Percentiles rank a stretch among this genome's conserved stretches.
Conservation (phyloP, 2,329 filamentous ascomycete species). For the Microcyclospora pomicola region DNA sequence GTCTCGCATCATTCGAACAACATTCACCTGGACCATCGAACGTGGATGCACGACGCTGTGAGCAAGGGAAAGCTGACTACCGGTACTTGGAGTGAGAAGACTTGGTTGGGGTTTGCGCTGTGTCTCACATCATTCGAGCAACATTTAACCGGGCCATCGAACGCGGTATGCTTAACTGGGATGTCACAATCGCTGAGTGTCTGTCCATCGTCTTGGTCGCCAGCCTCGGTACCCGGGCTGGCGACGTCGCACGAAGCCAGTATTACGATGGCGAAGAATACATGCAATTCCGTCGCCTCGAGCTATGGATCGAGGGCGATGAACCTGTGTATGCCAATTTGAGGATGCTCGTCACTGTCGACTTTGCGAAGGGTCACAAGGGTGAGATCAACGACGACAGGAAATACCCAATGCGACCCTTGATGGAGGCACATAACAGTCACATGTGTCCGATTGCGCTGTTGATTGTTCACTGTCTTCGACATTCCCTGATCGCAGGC, state of each 20-base stretch:
- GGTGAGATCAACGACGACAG: neutral
- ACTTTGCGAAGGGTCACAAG: neutral
- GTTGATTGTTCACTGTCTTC: neutral
- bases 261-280: neutral
- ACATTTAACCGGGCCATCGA: too few species aligned
- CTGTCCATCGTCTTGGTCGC: neutral
- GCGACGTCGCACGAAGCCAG: neutral
- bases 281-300: neutral
- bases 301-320: neutral
- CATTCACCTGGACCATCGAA: too few species aligned
- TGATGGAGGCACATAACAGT: neutral
- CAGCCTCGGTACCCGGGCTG: neutral
- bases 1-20: too few species aligned
- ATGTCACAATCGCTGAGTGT: neutral
- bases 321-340: neutral
- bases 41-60: too few species aligned
- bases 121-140: too few species aligned
- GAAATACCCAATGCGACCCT: neutral
- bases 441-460: slow-evolving; percentile 1
- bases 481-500: neutral
- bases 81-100: too few species aligned
- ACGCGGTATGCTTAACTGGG: neutral
- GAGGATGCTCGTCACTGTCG: neutral
- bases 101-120: too few species aligned
- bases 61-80: too few species aligned